Conservation (phyloP, 495 filamentous ascomycete genomes). For the Annulohypoxylon bovei region DNA sequence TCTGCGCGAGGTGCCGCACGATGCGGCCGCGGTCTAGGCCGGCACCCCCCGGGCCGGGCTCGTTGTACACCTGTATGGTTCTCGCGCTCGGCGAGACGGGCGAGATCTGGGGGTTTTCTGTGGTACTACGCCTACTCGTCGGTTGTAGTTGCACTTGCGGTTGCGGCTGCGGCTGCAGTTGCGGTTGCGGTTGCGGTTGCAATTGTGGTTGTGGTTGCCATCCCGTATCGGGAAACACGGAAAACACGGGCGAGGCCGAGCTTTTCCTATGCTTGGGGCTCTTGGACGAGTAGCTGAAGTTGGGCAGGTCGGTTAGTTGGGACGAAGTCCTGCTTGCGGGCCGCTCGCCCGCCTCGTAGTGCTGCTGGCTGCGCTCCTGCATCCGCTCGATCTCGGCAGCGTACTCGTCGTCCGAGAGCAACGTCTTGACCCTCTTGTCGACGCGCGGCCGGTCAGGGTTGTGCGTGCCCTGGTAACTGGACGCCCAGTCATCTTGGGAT, state of each 20-base stretch:
- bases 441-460: conserved; percentile 36
- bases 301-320: not conserved
- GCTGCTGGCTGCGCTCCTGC: conserved; percentile 13
- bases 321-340: not conserved
- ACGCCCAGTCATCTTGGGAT: conserved; percentile 21
- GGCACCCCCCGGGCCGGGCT: not conserved
- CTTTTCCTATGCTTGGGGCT: conserved; percentile 16
- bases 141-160: not conserved
- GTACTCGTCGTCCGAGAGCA: conserved; percentile 24
- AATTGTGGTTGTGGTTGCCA: not conserved
- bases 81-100: not conserved
- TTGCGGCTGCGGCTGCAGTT: not conserved
- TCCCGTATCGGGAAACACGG: not conserved
- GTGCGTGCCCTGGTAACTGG: conserved; percentile 36
- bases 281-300: conserved; percentile 19
- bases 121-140: not conserved
- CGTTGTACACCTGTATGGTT: conserved; percentile 14
- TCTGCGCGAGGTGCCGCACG: not conserved
- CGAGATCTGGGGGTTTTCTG: not conserved
- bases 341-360: conserved; percentile 1
- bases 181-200: not conserved
- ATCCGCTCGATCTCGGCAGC: conserved; percentile 17
- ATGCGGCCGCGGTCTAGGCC: conserved; percentile 13
- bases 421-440: conserved; percentile 17
- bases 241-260: not conserved